Percentiles rank a stretch among this genome's conserved stretches.
Conservation (phyloP, 345 rosid species). For the Raphanus sativus region DNA sequence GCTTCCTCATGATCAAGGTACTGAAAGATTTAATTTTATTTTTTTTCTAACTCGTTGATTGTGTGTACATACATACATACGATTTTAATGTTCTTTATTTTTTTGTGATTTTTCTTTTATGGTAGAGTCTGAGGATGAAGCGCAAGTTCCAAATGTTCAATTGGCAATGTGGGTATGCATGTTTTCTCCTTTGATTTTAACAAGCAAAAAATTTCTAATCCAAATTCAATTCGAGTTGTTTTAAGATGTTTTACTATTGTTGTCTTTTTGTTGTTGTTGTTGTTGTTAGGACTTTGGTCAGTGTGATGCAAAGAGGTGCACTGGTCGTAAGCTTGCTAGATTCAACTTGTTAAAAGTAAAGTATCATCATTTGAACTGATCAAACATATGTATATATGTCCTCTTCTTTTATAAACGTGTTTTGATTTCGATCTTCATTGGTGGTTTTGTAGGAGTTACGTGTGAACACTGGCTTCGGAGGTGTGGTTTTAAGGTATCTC, state of each 20-base stretch:
- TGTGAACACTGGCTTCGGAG: conserved; percentile 77
- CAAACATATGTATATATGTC: not conserved
- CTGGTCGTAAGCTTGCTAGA: conserved; percentile 93
- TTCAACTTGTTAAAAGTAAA: conserved; percentile 84
- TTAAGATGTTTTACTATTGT: conserved; percentile 3
- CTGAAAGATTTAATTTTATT: not conserved
- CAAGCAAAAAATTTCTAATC: not conserved
- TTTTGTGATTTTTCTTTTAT: conserved; percentile 8
- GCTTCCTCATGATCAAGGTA: conserved; percentile 39
- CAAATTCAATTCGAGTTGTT: not conserved
- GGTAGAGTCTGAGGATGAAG: conserved; percentile 67
- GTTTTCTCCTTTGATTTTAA: conserved; percentile 10
- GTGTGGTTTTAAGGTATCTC: conserved; percentile 76
- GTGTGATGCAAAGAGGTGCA: conserved; percentile 95
- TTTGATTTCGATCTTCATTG: not conserved
- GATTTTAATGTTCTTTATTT: not conserved
- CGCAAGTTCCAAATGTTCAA: conserved; percentile 58
- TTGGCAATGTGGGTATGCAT: conserved; percentile 95
- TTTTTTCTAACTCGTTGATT: not conserved
- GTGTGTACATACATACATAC: not conserved
- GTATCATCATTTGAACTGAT: conserved; percentile 54
- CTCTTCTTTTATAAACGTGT: not conserved
- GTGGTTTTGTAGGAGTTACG: conserved; percentile 73
- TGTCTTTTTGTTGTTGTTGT: conserved; percentile 4
- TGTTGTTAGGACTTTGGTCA: conserved; percentile 82